A percentile compares a stretch with the other conserved stretches of the same genome.
phyloP scores from a whole-genome alignment of 2,329 filamentous ascomycete genomes.

The Monosporascus sp. region DNA sequence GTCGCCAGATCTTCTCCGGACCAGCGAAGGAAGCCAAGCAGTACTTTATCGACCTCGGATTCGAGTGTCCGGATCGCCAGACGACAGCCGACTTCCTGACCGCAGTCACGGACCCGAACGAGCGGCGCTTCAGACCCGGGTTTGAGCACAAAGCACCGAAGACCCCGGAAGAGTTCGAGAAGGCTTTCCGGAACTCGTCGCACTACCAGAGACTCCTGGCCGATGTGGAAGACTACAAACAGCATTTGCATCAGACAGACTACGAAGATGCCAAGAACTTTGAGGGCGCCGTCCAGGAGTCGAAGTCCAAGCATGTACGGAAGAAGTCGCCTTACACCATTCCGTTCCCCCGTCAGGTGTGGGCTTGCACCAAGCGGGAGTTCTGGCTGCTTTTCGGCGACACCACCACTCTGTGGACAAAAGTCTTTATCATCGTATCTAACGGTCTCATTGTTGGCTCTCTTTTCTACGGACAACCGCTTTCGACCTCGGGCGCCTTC shows the following conservation, averaged over 20 bases:
- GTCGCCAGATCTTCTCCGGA: conserved; percentile 59
- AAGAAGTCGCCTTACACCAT: conserved; percentile 73
- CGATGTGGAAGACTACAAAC: conserved; percentile 49
- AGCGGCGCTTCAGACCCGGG: conserved; percentile 61
- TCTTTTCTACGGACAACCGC: conserved; percentile 65
- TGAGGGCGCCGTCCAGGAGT: conserved; percentile 56
- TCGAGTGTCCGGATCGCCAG: conserved; percentile 49
- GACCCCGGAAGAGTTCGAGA: conserved; percentile 60
- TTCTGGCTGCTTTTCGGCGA: conserved; percentile 76
- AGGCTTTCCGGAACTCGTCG: conserved; percentile 58
- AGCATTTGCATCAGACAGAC: conserved; percentile 44
- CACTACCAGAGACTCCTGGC: conserved; percentile 54
- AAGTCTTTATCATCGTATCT: conserved; percentile 71
- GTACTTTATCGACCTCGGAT: conserved; percentile 65
- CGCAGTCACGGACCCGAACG: conserved; percentile 66
- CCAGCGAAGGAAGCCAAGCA: conserved; percentile 53
- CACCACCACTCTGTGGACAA: conserved; percentile 68
- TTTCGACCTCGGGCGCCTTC: conserved; percentile 59
- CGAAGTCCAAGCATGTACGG: conserved; percentile 61
- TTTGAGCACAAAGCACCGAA: conserved; percentile 63
- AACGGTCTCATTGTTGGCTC: conserved; percentile 71
- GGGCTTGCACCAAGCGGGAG: conserved; percentile 64
- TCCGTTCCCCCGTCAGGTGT: conserved; percentile 65
- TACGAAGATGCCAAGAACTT: conserved; percentile 60
- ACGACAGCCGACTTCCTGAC: conserved; percentile 78